Evolutionary conservation across 305 asterid genomes (phyloP).

Genomic region (Rubia balearica): DNA sequence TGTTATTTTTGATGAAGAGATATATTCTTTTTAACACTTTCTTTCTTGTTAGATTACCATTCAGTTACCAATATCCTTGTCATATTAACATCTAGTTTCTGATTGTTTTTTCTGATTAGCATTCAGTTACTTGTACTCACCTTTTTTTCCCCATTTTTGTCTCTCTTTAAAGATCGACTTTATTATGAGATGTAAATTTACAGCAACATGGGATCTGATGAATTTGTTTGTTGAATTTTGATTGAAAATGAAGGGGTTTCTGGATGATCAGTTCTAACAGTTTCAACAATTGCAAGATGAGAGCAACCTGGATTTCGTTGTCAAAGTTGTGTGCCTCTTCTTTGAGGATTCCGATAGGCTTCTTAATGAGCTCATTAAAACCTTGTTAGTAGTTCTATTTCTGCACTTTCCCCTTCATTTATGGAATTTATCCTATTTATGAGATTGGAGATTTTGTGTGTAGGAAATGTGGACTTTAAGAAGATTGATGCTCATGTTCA

Average conservation of each 20-base stretch:
- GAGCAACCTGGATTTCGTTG: background rate
- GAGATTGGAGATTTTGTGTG: background rate
- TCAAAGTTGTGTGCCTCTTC: conserved; percentile 29
- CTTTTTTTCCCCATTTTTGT: too few species aligned
- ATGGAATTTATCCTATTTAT: background rate
- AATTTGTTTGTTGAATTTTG: background rate
- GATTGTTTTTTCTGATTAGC: too few species aligned
- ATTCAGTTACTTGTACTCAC: too few species aligned
- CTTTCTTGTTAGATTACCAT: too few species aligned
- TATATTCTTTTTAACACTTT: too few species aligned
- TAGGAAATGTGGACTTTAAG: conserved; percentile 27
- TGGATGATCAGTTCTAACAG: conserved; percentile 24
- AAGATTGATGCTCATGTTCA: conserved; percentile 35
- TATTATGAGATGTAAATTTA: too few species aligned
- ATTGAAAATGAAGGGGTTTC: conserved; percentile 17
- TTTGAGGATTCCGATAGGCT: conserved; percentile 36
- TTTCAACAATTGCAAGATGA: too few species aligned
- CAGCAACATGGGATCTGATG: background rate
- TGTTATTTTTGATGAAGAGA: too few species aligned
- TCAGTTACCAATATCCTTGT: too few species aligned
- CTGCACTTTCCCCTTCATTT: background rate
- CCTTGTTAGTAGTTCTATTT: conserved; percentile 18
- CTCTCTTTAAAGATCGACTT: too few species aligned
- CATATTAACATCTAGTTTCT: too few species aligned
- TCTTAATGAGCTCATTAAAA: conserved; percentile 26